Base-by-base conservation (phyloP, 106 monocot species). In the Dendrobium huoshanense region DNA sequence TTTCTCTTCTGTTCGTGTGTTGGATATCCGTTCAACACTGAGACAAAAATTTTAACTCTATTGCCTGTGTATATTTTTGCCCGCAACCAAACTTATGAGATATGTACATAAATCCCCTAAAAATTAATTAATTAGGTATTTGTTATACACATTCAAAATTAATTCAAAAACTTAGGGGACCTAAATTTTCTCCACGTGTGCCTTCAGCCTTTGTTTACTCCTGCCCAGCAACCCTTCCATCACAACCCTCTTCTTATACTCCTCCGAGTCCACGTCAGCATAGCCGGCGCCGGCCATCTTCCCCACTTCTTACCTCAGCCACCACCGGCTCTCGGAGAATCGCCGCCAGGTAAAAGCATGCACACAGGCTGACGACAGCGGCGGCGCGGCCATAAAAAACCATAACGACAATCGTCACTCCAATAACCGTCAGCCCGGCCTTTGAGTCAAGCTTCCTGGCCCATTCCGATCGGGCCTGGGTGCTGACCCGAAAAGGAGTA, bases 221-320 rank as follows among this genome's bases (percentile, higher is more conserved):
- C 79, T 83, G 24, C 64, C 74, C 16, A 74, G 61, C 43, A 83
- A 64, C 0, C 83, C 79, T 44, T 73, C 56, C 11, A 79, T 7
- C 41, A 78, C 79, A 6, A 83, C 79, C 61, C 59, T 79, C 74
- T 79, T 83, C 61, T 74, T 72, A 43, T 82, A 82, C 65, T 82
- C 77, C 41, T 68, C 37, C 2, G 82, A 78, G 0, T 58, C 82
- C 37, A 72, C 5, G 43, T 82, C 77, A 10, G 61, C n/a, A 29
- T 55, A 15, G 10, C 10, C 37, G 67, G 24, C 27, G 20, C 29
- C 31, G 13, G 54, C 29, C 51, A 10, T 42, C 17, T 47, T 44
- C 16, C 15, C 70, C 3, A 4, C 55, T 41, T 2, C 49, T 5
- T 5, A 20, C 55, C 9, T 68, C 33, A 8, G 43, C 15, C 27